A percentile compares a stretch with the other conserved stretches of the same genome.
Conservation (phyloP, 2,329 filamentous ascomycete genomes). For the Stemphylium lycopersici region DNA sequence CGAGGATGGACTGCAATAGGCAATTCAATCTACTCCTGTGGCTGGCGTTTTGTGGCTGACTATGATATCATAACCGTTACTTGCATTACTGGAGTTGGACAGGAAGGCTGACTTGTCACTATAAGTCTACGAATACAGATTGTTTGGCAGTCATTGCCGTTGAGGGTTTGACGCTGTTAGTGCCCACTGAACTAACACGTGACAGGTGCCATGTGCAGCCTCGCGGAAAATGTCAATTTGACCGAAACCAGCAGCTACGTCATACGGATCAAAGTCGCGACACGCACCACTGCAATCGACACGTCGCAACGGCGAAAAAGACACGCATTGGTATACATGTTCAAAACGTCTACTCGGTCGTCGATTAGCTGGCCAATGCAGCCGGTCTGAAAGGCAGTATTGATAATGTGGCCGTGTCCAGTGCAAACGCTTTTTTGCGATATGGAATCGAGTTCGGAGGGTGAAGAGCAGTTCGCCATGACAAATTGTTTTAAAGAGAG, state of each 20-base stretch:
- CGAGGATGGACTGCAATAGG: constrained; percentile 48
- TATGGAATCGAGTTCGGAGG: no score
- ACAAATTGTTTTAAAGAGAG: background rate
- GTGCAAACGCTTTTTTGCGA: no score
- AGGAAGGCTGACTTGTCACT: constrained; percentile 12
- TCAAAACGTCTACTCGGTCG: no score
- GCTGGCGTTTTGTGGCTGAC: constrained; percentile 4
- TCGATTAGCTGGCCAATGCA: no score
- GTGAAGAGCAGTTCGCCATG: no score
- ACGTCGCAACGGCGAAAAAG: background rate
- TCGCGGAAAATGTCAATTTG: no score
- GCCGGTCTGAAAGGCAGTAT: no score
- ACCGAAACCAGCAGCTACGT: background rate
- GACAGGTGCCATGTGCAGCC: no score
- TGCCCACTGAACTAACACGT: no score
- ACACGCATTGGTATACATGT: background rate
- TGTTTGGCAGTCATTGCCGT: constrained; percentile 1
- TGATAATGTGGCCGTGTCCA: no score
- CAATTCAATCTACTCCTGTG: background rate
- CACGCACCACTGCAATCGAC: background rate
- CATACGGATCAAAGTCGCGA: background rate
- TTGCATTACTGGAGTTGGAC: constrained; percentile 13
- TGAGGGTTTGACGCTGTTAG: background rate
- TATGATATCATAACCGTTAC: constrained; percentile 5
- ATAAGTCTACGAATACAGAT: constrained; percentile 13